These are phyloP conservation scores for Fraxinus angustifolia DNA, from an alignment of 305 asterid genomes.

Conservation along the genomic window DNA sequence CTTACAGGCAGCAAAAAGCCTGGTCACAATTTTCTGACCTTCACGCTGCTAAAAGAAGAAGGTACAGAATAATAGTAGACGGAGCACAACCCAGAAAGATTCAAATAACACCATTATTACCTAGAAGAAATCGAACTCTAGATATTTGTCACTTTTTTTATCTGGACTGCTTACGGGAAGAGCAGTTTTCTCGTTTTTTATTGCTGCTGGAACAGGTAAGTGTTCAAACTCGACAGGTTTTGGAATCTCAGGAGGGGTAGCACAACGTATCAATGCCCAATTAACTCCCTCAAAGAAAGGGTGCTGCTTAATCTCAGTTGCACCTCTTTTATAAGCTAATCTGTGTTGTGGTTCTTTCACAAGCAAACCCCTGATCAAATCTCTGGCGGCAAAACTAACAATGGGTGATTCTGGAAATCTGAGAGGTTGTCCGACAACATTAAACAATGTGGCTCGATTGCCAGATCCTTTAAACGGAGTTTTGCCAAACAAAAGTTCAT, in stretches of 20 bases:
- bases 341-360: conserved; percentile 55
- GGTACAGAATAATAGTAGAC: background rate
- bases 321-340: conserved; percentile 47
- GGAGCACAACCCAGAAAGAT: background rate
- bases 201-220: conserved; percentile 17
- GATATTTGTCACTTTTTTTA: conserved; percentile 36
- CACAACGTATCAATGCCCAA: conserved; percentile 54
- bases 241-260: conserved; percentile 55
- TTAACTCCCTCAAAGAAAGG: conserved; percentile 56
- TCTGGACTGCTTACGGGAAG: conserved; percentile 19
- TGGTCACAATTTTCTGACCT: background rate
- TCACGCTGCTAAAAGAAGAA: background rate
- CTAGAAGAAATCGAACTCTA: conserved; percentile 58
- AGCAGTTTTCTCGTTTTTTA: conserved; percentile 19
- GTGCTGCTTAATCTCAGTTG: conserved; percentile 53
- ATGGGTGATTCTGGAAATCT: conserved; percentile 46
- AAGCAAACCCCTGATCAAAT: conserved; percentile 44
- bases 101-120: conserved; percentile 4
- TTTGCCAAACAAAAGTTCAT: conserved; percentile 47
- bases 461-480: conserved; percentile 54
- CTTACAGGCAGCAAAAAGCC: background rate
- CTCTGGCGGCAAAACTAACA: conserved; percentile 49
- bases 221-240: conserved; percentile 34
- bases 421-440: conserved; percentile 49
- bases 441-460: conserved; percentile 43